Conservation (phyloP, 1,139 yeast species). For the Insectozyma bohioensis region DNA sequence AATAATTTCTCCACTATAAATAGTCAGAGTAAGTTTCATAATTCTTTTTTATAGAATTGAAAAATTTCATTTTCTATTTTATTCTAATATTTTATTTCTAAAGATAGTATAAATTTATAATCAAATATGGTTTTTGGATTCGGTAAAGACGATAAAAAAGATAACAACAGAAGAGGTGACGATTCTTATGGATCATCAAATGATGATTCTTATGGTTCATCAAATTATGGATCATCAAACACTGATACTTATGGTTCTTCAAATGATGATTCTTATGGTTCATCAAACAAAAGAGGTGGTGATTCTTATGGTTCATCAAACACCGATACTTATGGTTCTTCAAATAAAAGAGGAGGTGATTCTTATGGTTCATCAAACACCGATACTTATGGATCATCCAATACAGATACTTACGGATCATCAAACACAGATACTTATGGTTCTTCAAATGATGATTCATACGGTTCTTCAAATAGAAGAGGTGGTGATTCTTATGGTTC, state of each 20-base stretch:
- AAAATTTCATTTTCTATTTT: not conserved
- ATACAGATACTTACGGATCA: constrained; percentile 25
- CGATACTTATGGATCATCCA: constrained; percentile 7
- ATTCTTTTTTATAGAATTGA: not conserved
- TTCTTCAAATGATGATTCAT: constrained; percentile 19
- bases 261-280: constrained; percentile 14
- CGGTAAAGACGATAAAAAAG: constrained; percentile 20
- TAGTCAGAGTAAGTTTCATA: too few species aligned
- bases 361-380: constrained; percentile 19
- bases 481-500: constrained; percentile 5
- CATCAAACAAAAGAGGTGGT: constrained; percentile 16
- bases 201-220: constrained; percentile 21
- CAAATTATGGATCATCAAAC: not conserved
- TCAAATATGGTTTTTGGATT: constrained; percentile 30
- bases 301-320: constrained; percentile 23
- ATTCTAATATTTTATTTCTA: not conserved
- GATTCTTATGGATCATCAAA: constrained; percentile 2
- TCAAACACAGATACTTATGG: constrained; percentile 20
- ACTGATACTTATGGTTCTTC: constrained; percentile 6
- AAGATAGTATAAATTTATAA: not conserved
- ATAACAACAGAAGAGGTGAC: constrained; percentile 10
- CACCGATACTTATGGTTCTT: constrained; percentile 21
- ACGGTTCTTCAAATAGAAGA: constrained; percentile 18
- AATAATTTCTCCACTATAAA: too few species aligned
- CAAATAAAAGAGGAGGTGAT: constrained; percentile 13